Conservation (phyloP, 1,284 basidiomycete species). For the Microbotryum violaceum region DNA sequence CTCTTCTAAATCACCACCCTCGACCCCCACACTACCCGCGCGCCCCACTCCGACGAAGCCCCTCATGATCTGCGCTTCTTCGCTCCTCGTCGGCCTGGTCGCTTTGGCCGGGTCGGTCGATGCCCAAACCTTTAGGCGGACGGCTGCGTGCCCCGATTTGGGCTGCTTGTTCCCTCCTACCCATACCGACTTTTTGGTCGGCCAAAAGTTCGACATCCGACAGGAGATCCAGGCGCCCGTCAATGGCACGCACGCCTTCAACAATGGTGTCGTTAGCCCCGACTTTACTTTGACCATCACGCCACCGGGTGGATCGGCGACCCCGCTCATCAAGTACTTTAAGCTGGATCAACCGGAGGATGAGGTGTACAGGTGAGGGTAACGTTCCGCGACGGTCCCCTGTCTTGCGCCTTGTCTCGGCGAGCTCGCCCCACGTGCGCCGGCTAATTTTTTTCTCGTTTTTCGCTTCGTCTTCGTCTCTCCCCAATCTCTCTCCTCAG, state of each 20-base stretch:
- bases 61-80: background rate
- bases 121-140: conserved; percentile 42
- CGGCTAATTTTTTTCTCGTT: background rate
- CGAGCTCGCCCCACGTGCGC: background rate
- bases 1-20: no score
- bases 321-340: conserved; percentile 39
- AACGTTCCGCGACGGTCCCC: background rate
- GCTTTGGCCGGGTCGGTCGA: conserved; percentile 28
- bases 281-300: conserved; percentile 40
- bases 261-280: conserved; percentile 39
- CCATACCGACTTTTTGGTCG: conserved; percentile 29
- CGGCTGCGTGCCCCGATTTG: conserved; percentile 34
- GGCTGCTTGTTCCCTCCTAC: conserved; percentile 26
- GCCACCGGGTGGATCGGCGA: no score
- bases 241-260: conserved; percentile 43
- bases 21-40: background rate
- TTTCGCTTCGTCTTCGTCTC: conserved; percentile 38
- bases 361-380: conserved; percentile 21
- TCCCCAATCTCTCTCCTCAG: conserved; percentile 26
- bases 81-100: background rate
- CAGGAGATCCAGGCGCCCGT: conserved; percentile 44
- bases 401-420: background rate
- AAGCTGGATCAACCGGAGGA: conserved; percentile 34
- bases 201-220: conserved; percentile 41
- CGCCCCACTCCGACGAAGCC: background rate